Conservation (phyloP, 495 filamentous ascomycete species). For the Amorphotheca resinae region DNA sequence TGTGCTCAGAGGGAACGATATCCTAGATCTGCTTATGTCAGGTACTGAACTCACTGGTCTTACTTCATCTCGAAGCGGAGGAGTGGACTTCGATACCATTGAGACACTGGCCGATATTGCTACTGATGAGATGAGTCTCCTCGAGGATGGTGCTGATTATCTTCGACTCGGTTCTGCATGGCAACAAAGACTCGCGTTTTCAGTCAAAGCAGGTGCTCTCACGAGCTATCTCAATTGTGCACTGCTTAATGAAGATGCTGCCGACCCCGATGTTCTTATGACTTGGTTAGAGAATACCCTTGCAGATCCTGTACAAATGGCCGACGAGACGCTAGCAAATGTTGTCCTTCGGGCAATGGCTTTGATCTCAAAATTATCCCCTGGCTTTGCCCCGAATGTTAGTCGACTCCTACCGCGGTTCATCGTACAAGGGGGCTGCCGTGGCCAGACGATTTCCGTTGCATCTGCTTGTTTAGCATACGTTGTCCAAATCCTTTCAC, state of each 20-base stretch:
- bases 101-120: conserved; percentile 64
- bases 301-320: conserved; percentile 67
- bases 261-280: conserved; percentile 69
- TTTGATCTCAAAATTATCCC: conserved; percentile 60
- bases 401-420: conserved; percentile 74
- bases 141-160: conserved; percentile 87
- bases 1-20: conserved; percentile 43
- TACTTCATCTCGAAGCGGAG: conserved; percentile 26
- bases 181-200: conserved; percentile 76
- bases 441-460: conserved; percentile 48
- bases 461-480: conserved; percentile 74
- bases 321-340: conserved; percentile 56
- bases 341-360: conserved; percentile 72
- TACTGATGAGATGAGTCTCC: conserved; percentile 64
- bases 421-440: conserved; percentile 66
- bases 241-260: conserved; percentile 62
- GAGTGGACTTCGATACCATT: conserved; percentile 42
- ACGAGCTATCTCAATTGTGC: conserved; percentile 76
- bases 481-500: conserved; percentile 65
- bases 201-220: conserved; percentile 72
- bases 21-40: conserved; percentile 67
- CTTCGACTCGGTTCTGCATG: conserved; percentile 70
- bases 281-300: conserved; percentile 76
- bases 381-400: conserved; percentile 57
- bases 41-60: conserved; percentile 25